Conservation (phyloP, 1,284 basidiomycete genomes). For the Meira nashicola region DNA sequence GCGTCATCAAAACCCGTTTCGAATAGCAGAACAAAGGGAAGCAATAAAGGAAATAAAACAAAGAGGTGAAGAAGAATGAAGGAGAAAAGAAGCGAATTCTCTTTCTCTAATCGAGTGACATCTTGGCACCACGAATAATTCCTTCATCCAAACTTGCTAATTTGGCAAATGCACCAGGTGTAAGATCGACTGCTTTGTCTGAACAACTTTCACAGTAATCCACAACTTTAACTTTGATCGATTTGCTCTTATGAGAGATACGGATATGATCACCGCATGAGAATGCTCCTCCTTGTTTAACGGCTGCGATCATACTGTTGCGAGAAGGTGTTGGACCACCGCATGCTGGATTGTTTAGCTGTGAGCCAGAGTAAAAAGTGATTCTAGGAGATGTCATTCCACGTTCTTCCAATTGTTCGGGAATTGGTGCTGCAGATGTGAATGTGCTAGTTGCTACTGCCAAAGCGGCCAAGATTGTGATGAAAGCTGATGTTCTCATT, state of each 20-base stretch:
- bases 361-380: conserved; percentile 14
- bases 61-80: not conserved
- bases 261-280: conserved; percentile 35
- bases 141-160: conserved; percentile 37
- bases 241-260: conserved; percentile 10
- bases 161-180: conserved; percentile 35
- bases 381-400: conserved; percentile 3
- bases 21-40: too few species aligned
- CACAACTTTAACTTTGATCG: conserved; percentile 17
- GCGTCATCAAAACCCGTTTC: too few species aligned
- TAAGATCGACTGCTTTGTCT: conserved; percentile 30
- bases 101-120: conserved; percentile 1
- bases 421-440: not conserved
- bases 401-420: not conserved
- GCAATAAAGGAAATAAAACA: too few species aligned
- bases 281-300: conserved; percentile 29
- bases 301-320: conserved; percentile 36
- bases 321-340: conserved; percentile 40
- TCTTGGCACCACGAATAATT: conserved; percentile 24
- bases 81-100: not conserved
- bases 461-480: not conserved
- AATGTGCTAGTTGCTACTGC: not conserved
- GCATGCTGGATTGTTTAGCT: conserved; percentile 43
- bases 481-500: not conserved
- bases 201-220: conserved; percentile 12